A percentile compares a stretch with the other conserved stretches of the same genome.
These are phyloP conservation scores for Drechslerella stenobrocha DNA, from an alignment of 2,329 filamentous ascomycete species.

Conservation along the genomic window DNA sequence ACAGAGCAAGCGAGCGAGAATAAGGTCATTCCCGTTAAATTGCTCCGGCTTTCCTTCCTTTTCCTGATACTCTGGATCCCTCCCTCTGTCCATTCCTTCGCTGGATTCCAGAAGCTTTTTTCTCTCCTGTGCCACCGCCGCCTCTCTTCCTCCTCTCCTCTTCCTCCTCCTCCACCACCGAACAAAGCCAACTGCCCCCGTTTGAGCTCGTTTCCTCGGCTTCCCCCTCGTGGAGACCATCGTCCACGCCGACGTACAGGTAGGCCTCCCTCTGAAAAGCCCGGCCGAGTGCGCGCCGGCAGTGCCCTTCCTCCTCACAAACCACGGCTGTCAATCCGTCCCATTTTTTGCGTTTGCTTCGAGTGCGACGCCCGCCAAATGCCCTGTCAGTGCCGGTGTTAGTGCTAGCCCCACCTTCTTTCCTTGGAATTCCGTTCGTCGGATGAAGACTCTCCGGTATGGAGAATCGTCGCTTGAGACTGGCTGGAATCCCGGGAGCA, in stretches of 20 bases:
- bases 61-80: conserved; percentile 3
- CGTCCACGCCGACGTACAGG: too few relatives aligned
- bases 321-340: not conserved
- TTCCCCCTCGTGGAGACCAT: not conserved
- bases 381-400: not conserved
- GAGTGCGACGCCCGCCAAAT: conserved; percentile 5
- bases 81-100: conserved; percentile 8
- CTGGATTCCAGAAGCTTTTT: conserved; percentile 34
- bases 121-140: not conserved
- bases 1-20: conserved; percentile 12
- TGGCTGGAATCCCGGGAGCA: conserved; percentile 2
- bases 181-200: conserved; percentile 9
- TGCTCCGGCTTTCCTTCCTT: conserved; percentile 13
- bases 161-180: conserved; percentile 9
- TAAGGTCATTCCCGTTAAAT: conserved; percentile 43
- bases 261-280: too few relatives aligned
- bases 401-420: not conserved
- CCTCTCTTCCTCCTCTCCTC: conserved; percentile 2
- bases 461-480: conserved; percentile 6
- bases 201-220: conserved; percentile 30
- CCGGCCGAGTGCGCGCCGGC: not conserved
- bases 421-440: conserved; percentile 1
- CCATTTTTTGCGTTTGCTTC: not conserved
- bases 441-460: not conserved
- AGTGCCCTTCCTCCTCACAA: not conserved